These are phyloP conservation scores for Olyra latifolia DNA, from an alignment of 176 grass and related monocot genomes.

Conservation along the genomic window DNA sequence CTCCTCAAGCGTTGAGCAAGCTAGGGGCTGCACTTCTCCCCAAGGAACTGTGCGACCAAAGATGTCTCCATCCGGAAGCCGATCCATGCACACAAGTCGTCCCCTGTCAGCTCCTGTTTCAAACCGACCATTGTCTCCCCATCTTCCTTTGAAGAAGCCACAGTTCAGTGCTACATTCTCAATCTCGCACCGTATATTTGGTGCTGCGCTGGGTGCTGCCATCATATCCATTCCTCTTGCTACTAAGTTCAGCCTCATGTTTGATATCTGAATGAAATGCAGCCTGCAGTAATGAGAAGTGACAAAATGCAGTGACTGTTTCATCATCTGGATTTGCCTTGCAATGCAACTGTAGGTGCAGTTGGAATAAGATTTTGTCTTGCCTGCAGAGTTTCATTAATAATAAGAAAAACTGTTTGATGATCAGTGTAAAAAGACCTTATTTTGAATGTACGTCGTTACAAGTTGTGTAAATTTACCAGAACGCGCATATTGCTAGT, in stretches of 20 bases:
- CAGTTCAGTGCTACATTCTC: slow-evolving; percentile 71
- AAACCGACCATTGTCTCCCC: slow-evolving; percentile 76
- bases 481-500: background rate
- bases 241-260: slow-evolving; percentile 60
- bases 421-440: background rate
- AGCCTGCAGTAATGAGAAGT: background rate
- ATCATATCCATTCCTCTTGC: slow-evolving; percentile 66
- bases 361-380: slow-evolving; percentile 22
- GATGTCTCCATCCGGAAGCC: slow-evolving; percentile 24
- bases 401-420: slow-evolving; percentile 37
- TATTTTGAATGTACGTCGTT: background rate
- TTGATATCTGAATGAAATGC: slow-evolving; percentile 51
- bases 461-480: background rate
- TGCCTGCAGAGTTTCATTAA: background rate
- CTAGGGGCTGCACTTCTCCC: slow-evolving; percentile 28
- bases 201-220: slow-evolving; percentile 42
- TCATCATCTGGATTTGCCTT: background rate
- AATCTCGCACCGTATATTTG: slow-evolving; percentile 83
- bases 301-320: background rate
- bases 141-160: slow-evolving; percentile 84
- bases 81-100: slow-evolving; percentile 44
- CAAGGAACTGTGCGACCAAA: slow-evolving; percentile 22
- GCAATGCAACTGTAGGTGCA: slow-evolving; percentile 22
- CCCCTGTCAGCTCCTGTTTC: slow-evolving; percentile 40
- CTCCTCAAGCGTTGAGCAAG: slow-evolving; percentile 30